phyloP scores from a whole-genome alignment of 768 basidiomycete species.

The Rhizopogon rudus region DNA sequence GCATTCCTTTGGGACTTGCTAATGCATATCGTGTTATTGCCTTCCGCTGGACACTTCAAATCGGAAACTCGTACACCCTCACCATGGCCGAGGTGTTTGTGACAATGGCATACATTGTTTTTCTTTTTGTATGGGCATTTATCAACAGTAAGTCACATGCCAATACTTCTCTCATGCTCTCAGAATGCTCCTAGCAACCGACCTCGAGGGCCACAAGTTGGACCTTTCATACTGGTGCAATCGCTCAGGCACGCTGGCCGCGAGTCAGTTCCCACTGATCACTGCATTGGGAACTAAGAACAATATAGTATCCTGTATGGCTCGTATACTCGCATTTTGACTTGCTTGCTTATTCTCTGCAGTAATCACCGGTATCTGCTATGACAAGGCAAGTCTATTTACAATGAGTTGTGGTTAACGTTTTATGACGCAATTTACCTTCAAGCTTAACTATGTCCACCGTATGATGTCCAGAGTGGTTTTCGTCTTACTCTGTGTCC shows the following conservation, averaged over 20 bases:
- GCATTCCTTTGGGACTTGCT: conserved; percentile 29
- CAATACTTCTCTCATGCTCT: background rate
- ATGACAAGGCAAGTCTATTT: conserved; percentile 36
- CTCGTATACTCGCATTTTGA: background rate
- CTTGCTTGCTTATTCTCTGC: background rate
- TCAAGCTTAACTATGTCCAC: conserved; percentile 33
- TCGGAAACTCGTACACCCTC: conserved; percentile 34
- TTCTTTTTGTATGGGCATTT: conserved; percentile 37
- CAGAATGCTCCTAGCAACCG: conserved; percentile 13
- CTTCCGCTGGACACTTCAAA: conserved; percentile 41
- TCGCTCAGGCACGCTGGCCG: conserved; percentile 38
- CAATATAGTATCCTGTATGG: conserved; percentile 42
- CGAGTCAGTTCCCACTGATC: conserved; percentile 48
- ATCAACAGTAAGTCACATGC: conserved; percentile 36
- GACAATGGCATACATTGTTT: conserved; percentile 38
- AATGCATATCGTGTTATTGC: conserved; percentile 39
- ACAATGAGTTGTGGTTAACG: no score
- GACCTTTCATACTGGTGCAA: conserved; percentile 23
- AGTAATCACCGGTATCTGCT: conserved; percentile 52
- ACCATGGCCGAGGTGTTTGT: conserved; percentile 39
- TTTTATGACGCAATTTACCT: background rate
- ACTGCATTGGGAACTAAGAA: conserved; percentile 58
- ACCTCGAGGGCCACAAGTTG: conserved; percentile 11
- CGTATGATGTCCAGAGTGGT: conserved; percentile 40
- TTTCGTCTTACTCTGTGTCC: conserved; percentile 42